Evolutionary conservation across 805 yeast genomes (phyloP).

Genomic region (Monosporozyma siamensis): DNA sequence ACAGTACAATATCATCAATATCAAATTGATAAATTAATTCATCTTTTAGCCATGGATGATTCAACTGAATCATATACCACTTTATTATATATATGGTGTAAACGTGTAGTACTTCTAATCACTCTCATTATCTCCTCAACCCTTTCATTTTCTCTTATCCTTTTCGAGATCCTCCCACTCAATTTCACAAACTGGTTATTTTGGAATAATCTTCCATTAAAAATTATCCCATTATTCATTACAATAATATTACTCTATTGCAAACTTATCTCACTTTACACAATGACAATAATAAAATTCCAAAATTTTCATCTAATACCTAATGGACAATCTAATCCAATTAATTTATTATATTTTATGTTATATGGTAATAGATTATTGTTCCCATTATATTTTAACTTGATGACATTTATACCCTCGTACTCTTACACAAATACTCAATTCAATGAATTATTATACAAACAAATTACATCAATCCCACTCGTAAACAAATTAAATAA

Average conservation of each 20-base stretch:
- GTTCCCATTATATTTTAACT: conserved; percentile 28
- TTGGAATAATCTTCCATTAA: conserved; percentile 15
- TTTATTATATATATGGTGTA: no score
- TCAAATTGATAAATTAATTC: conserved; percentile 22
- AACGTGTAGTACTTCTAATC: no score
- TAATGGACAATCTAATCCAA: conserved; percentile 28
- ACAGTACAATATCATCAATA: conserved; percentile 22
- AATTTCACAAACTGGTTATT: conserved; percentile 15
- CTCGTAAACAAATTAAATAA: conserved; percentile 21
- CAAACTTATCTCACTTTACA: conserved; percentile 23
- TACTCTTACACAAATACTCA: not conserved
- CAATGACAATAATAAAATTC: conserved; percentile 28
- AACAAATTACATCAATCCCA: conserved; percentile 20
- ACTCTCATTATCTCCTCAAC: conserved; percentile 9
- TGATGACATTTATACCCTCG: conserved; percentile 23
- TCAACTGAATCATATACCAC: no score
- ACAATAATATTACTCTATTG: conserved; percentile 22
- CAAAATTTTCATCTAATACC: conserved; percentile 27
- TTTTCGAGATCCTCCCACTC: conserved; percentile 22
- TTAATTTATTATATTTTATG: conserved; percentile 26
- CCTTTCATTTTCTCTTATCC: conserved; percentile 14
- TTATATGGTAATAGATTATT: conserved; percentile 28
- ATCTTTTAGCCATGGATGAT: conserved; percentile 22
- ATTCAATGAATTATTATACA: conserved; percentile 17
- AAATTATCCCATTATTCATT: conserved; percentile 16